Base-by-base conservation (phyloP, 106 monocot species). In the Iris macrosiphon region DNA sequence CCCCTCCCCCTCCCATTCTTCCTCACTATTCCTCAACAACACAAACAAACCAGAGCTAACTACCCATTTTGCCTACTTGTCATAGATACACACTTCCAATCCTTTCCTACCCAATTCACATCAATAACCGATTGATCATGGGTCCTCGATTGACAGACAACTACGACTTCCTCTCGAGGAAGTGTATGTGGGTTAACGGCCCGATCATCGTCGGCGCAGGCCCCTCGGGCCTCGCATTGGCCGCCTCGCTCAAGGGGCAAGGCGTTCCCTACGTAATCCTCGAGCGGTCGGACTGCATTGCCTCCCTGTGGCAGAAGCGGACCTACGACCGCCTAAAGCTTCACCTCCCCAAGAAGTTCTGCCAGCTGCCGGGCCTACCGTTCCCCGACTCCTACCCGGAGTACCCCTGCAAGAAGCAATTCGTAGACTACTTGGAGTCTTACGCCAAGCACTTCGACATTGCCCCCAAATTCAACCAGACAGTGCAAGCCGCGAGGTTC, bases 321-420 rank as follows among this genome's bases (percentile, higher is more conserved):
- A 72, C 72, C 21, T 72, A 78, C 32, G 78, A 78, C 27, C 78
- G 78, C 22, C 55, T 78, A 7, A 67, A 62, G 57, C 62, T 78
- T 11, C 78, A 78, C 48, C 67, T 72, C 18, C 72, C 78, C 44
- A 78, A 78, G 48, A 53, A 78, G 35, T 78, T 78, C 57, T 78
- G 71, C 72, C 78, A 78, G 25, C 62, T 78, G 12, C 78, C 72
- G 11, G 56, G 67, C 16, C 51, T 67, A 33, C 78, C 72, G 14
- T 72, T 72, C 59, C 72, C 71, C 4, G 65, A 15, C 4, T 18
- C 65, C 52, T 71, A 65, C 53, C 76, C 76, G 1, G 39, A 77
- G 52, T 77, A 71, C 40, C 76, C 76, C 0, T 29, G 71, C 18
- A 60, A 40, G 23, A 60, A 21, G 13, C 71, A 77, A 31, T 77